Evolutionary conservation across 2,329 filamentous ascomycete species (phyloP).

Genomic region (Diaporthe amygdali): DNA sequence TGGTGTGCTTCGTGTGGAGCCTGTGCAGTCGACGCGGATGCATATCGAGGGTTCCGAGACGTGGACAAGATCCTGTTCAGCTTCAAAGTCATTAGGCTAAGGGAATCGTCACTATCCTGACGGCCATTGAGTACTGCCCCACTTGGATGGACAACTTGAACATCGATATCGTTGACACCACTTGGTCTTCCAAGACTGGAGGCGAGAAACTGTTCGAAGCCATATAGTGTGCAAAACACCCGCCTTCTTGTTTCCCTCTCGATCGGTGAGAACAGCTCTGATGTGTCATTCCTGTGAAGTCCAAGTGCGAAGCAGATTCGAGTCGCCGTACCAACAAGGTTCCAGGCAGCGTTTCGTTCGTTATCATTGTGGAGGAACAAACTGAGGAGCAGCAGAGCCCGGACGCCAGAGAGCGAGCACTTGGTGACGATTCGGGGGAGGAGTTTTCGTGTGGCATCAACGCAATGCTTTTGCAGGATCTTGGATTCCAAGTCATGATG

Average conservation of each 20-base stretch:
- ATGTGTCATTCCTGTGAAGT: slow-evolving; percentile 37
- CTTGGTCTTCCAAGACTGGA: slow-evolving; percentile 42
- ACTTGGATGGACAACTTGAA: slow-evolving; percentile 37
- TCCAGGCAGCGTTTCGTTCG: slow-evolving; percentile 44
- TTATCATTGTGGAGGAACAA: slow-evolving; percentile 45
- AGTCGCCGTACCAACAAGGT: slow-evolving; percentile 38
- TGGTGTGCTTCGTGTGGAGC: slow-evolving; percentile 24
- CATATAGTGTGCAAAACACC: slow-evolving; percentile 43
- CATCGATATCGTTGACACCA: slow-evolving; percentile 40
- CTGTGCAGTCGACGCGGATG: neutral
- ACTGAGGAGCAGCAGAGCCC: slow-evolving; percentile 37
- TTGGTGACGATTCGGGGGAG: slow-evolving; percentile 37
- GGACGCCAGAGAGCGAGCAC: slow-evolving; percentile 38
- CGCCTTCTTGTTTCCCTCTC: slow-evolving; percentile 41
- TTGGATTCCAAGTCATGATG: slow-evolving; percentile 33
- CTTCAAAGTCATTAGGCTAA: slow-evolving; percentile 36
- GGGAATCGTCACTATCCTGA: slow-evolving; percentile 31
- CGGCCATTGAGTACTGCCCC: slow-evolving; percentile 33
- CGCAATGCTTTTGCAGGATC: slow-evolving; percentile 30
- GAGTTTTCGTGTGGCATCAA: slow-evolving; percentile 32
- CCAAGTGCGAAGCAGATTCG: slow-evolving; percentile 39
- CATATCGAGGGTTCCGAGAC: slow-evolving; percentile 29
- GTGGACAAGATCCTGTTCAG: slow-evolving; percentile 36
- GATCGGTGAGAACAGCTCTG: slow-evolving; percentile 36
- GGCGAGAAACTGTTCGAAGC: slow-evolving; percentile 42